phyloP scores from a whole-genome alignment of 257 asterid species.

The Solanum commersonii region DNA sequence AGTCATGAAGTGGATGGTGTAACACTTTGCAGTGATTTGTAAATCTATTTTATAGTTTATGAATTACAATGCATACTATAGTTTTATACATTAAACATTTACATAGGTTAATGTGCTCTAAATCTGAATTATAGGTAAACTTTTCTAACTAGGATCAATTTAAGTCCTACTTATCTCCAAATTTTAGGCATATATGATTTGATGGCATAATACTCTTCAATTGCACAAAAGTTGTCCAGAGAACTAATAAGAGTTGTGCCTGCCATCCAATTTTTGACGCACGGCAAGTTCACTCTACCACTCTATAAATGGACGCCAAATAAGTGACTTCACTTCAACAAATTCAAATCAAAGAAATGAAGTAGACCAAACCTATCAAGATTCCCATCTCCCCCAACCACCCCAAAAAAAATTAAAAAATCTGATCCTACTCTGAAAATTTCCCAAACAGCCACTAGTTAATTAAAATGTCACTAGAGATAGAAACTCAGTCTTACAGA shows the following conservation, averaged over 20 bases:
- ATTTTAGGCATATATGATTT: not conserved
- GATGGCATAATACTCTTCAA: not conserved
- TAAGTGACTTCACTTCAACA: not conserved
- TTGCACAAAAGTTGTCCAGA: not conserved
- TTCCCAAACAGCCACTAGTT: not conserved
- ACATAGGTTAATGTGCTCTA: not conserved
- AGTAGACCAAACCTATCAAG: not conserved
- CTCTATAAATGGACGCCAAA: not conserved
- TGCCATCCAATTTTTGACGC: not conserved
- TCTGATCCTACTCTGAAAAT: not conserved
- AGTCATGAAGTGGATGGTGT: not conserved
- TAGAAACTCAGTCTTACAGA: slow-evolving; percentile 11
- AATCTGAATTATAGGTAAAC: not conserved
- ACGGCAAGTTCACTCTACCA: not conserved
- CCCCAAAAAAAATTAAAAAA: not conserved
- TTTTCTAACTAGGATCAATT: not conserved
- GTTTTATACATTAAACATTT: not conserved
- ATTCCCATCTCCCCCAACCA: not conserved
- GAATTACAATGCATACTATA: not conserved
- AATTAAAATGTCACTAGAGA: not conserved
- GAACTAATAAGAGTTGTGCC: not conserved
- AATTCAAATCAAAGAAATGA: not conserved
- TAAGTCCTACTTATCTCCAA: not conserved
- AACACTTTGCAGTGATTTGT: not conserved
- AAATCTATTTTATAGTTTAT: not conserved